These are phyloP conservation scores for Stemphylium vesicarium DNA, from an alignment of 2,329 filamentous ascomycete species.

Conservation along the genomic window DNA sequence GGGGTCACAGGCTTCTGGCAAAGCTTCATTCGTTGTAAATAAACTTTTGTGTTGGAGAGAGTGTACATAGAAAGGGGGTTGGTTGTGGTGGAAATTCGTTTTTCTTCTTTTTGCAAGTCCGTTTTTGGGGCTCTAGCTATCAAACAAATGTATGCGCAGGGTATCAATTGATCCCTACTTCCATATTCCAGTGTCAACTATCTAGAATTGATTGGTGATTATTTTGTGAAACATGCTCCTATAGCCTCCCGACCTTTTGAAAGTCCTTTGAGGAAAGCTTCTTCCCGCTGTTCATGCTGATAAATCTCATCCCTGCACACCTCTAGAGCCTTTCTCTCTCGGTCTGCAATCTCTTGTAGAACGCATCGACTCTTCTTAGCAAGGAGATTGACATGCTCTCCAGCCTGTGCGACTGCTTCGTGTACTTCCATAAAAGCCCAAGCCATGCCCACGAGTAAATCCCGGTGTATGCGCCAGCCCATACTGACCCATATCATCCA, in stretches of 20 bases:
- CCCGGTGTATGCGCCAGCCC: slow-evolving; percentile 27
- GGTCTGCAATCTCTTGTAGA: slow-evolving; percentile 13
- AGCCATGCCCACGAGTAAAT: slow-evolving; percentile 42
- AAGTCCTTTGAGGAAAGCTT: slow-evolving; percentile 1
- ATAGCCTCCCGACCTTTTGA: background rate
- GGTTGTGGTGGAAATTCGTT: background rate
- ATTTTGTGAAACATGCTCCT: slow-evolving; percentile 2
- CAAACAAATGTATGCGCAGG: background rate
- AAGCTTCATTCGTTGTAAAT: slow-evolving; percentile 11
- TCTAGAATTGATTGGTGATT: background rate
- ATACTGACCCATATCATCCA: slow-evolving; percentile 24
- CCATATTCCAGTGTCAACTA: background rate
- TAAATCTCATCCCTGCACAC: slow-evolving; percentile 15
- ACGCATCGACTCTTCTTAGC: background rate
- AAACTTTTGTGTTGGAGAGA: slow-evolving; percentile 3
- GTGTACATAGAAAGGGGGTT: slow-evolving; percentile 4
- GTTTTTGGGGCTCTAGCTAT: background rate
- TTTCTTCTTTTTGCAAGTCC: background rate
- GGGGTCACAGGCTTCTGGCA: background rate
- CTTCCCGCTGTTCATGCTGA: background rate
- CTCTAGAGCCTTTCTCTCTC: slow-evolving; percentile 17
- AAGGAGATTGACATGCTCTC: background rate
- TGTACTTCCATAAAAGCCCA: slow-evolving; percentile 41
- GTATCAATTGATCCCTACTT: background rate
- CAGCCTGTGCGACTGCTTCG: slow-evolving; percentile 8